Evolutionary conservation across 768 basidiomycete genomes (phyloP).

Genomic region (Amyloporia xantha): DNA sequence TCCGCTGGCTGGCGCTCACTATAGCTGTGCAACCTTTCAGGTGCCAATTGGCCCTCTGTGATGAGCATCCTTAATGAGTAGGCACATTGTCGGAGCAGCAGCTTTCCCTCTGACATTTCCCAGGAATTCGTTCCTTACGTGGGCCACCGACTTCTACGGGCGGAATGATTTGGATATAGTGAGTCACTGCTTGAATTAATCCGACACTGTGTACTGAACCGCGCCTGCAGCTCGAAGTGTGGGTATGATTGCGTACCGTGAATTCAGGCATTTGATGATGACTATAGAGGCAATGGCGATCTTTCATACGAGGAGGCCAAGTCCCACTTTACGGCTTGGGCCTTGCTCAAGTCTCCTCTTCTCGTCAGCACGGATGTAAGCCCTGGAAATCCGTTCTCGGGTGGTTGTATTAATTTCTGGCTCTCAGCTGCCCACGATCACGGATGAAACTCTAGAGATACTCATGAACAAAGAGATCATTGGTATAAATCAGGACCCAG

Average conservation of each 20-base stretch:
- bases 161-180: constrained; percentile 69
- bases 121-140: constrained; percentile 60
- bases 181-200: constrained; percentile 8
- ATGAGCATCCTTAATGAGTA: constrained; percentile 50
- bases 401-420: not conserved
- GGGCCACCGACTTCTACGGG: constrained; percentile 61
- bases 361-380: constrained; percentile 45
- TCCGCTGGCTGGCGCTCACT: not conserved
- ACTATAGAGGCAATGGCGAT: constrained; percentile 51
- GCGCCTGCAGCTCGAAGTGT: constrained; percentile 15
- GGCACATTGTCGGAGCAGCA: not conserved
- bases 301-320: constrained; percentile 59
- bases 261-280: not conserved
- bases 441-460: constrained; percentile 45
- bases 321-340: constrained; percentile 70
- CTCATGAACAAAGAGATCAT: constrained; percentile 57
- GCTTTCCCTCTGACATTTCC: not conserved
- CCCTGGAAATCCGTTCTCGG: not conserved
- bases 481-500: constrained; percentile 62
- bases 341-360: constrained; percentile 62
- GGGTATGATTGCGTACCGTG: too few relatives aligned
- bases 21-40: not conserved
- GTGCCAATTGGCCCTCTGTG: constrained; percentile 40
- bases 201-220: constrained; percentile 3
- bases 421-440: constrained; percentile 41